Percentiles rank a stretch among this genome's conserved stretches.
Conservation (phyloP, 108 stramenopile species). For the Nitzschia sp. region DNA sequence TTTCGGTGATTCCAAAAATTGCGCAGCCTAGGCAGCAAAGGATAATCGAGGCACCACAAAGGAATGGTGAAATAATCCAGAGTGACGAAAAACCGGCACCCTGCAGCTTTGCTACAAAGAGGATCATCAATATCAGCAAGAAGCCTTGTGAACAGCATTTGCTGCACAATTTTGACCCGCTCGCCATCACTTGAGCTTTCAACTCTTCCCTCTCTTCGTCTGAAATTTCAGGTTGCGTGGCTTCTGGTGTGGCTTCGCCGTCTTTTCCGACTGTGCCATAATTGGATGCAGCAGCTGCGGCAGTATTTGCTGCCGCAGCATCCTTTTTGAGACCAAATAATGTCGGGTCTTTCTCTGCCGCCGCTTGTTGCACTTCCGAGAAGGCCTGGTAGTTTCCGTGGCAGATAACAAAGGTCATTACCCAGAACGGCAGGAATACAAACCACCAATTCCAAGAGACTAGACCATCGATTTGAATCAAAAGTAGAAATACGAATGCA, state of each 20-base stretch:
- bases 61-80: slow-evolving; percentile 84
- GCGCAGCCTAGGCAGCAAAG: slow-evolving; percentile 78
- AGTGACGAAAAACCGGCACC: slow-evolving; percentile 78
- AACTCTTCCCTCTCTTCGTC: slow-evolving; percentile 85
- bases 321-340: slow-evolving; percentile 45
- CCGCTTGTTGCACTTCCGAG: slow-evolving; percentile 57
- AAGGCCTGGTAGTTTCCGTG: slow-evolving; percentile 62
- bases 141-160: slow-evolving; percentile 83
- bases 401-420: slow-evolving; percentile 54
- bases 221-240: slow-evolving; percentile 32
- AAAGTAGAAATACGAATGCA: slow-evolving; percentile 55
- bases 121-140: slow-evolving; percentile 54
- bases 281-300: slow-evolving; percentile 16
- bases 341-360: slow-evolving; percentile 63
- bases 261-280: slow-evolving; percentile 61
- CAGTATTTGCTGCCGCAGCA: not conserved
- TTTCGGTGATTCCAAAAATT: slow-evolving; percentile 81
- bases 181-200: slow-evolving; percentile 65
- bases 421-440: slow-evolving; percentile 78
- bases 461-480: slow-evolving; percentile 62
- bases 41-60: slow-evolving; percentile 65
- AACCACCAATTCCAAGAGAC: slow-evolving; percentile 86
- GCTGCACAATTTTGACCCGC: slow-evolving; percentile 58
- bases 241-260: slow-evolving; percentile 39
- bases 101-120: slow-evolving; percentile 78